Evolutionary conservation across 148 eudicot genomes (phyloP).

Genomic region (Rhododendron molle): DNA sequence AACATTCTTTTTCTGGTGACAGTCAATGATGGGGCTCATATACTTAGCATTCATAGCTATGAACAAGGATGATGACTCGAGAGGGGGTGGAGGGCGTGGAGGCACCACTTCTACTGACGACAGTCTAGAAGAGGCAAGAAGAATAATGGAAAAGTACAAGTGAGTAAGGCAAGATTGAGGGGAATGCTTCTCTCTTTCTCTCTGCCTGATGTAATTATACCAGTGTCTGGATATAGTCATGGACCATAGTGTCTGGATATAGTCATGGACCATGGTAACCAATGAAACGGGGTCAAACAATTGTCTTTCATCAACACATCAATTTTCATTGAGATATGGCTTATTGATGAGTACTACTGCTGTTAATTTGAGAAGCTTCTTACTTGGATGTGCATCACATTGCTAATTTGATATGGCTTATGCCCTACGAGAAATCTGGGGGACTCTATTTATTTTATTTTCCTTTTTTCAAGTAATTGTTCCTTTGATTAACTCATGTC

Average conservation of each 20-base stretch:
- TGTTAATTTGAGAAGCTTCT: neutral
- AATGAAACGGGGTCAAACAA: neutral
- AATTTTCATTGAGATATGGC: neutral
- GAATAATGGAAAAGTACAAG: conserved; percentile 98
- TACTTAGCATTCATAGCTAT: conserved; percentile 79
- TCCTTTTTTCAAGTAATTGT: neutral
- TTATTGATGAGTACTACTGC: neutral
- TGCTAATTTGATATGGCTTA: neutral
- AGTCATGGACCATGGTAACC: neutral
- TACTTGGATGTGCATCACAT: neutral
- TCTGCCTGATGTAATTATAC: neutral
- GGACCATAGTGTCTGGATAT: neutral
- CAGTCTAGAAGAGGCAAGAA: conserved; percentile 81
- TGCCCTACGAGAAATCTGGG: neutral
- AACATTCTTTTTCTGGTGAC: conserved; percentile 9
- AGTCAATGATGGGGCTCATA: conserved; percentile 88
- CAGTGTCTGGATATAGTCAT: neutral
- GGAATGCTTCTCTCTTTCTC: neutral
- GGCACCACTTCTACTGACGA: conserved; percentile 53
- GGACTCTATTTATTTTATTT: neutral
- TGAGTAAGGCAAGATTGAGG: conserved; percentile 15
- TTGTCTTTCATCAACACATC: neutral
- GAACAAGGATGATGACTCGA: conserved; percentile 79
- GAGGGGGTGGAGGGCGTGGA: conserved; percentile 24
- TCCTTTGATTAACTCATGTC: neutral